phyloP scores from a whole-genome alignment of 2,329 filamentous ascomycete species.

The Podosphaera fusca region DNA sequence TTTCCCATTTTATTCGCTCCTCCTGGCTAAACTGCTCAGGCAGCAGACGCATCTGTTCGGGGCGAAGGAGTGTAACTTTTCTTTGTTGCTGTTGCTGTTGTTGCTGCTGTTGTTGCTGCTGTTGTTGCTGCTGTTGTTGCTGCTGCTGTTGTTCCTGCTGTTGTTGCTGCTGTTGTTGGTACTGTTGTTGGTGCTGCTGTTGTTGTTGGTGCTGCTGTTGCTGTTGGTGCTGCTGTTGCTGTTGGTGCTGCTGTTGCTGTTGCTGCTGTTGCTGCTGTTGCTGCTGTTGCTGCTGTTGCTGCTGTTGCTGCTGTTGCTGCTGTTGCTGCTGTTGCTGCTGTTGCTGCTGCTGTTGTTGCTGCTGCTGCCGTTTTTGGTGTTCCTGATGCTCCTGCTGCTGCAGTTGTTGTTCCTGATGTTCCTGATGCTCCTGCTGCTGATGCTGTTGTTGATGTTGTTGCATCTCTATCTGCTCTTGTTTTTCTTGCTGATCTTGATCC shows the following conservation, averaged over 20 bases:
- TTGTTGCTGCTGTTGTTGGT: conserved; percentile 16
- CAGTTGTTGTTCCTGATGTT: not conserved
- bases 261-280: not conserved
- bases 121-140: not conserved
- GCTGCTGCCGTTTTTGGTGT: not conserved
- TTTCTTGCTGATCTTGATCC: no score
- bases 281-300: not conserved
- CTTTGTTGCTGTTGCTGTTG: conserved; percentile 9
- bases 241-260: conserved; percentile 12
- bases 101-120: conserved; percentile 4
- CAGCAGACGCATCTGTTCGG: conserved; percentile 15
- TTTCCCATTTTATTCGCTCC: conserved; percentile 35
- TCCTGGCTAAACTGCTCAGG: conserved; percentile 22
- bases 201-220: conserved; percentile 7
- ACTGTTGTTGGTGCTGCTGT: not conserved
- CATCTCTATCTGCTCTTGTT: no score
- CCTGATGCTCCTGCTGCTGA: not conserved
- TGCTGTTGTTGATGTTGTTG: no score
- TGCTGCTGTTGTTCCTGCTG: conserved; percentile 6
- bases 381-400: not conserved
- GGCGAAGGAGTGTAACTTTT: conserved; percentile 10
- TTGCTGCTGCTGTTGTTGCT: not conserved
- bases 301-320: conserved; percentile 1
- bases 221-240: conserved; percentile 16
- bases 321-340: conserved; percentile 3